Conservation (phyloP, 2,329 filamentous ascomycete species). For the Rugonectria rugulosa region DNA sequence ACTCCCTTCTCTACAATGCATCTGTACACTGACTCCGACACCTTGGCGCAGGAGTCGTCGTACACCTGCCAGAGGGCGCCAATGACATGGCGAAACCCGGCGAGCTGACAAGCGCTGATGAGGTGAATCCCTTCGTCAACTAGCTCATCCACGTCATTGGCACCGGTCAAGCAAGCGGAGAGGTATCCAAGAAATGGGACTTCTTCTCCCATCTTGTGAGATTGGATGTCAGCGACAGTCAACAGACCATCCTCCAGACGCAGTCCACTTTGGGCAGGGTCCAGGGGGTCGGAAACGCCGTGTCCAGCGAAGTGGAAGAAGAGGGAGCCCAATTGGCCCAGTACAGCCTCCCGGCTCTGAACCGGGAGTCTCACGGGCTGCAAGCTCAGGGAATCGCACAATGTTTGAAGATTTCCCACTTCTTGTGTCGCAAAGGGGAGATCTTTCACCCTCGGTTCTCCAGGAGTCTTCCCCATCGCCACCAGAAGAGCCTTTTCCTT, state of each 20-base stretch:
- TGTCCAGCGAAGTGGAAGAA: not conserved
- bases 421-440: not conserved
- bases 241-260: not conserved
- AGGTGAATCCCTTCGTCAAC: not conserved
- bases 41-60: not conserved
- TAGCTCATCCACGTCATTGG: not conserved
- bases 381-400: not conserved
- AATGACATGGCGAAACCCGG: not conserved
- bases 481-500: not conserved
- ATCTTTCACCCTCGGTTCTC: not conserved
- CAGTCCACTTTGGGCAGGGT: not conserved
- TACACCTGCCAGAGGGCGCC: not conserved
- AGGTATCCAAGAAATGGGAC: not conserved
- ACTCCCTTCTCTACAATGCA: no score
- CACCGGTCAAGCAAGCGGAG: not conserved
- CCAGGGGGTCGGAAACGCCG: not conserved
- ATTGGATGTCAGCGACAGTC: not conserved
- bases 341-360: not conserved
- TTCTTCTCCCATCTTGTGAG: not conserved
- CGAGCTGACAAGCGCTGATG: not conserved
- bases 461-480: not conserved
- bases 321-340: not conserved
- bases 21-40: not conserved
- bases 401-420: not conserved
- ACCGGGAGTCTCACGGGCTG: not conserved